Evolutionary conservation across 1,284 basidiomycete genomes (phyloP), one percentile per base, ranked within the genome.

Genomic region (Trichosporon faecale): DNA sequence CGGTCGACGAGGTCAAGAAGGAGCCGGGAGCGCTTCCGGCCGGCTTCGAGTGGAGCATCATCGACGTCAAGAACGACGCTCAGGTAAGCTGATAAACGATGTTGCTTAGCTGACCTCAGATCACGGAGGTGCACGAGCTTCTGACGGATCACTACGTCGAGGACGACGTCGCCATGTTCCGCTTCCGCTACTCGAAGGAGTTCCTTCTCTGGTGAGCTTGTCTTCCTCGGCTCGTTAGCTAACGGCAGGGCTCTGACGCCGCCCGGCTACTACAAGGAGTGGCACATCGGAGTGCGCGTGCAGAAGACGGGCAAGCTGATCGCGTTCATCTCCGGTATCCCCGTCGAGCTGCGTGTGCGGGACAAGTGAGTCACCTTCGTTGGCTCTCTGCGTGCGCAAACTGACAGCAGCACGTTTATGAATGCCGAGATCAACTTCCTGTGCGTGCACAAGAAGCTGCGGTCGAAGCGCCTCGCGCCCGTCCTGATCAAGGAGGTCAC

Each of bases 401-500:
- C 64, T 55, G 8, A 66, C 52, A 27, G 8, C 71, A 96, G 93
- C 69, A 84, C 86, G 8, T 87, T 97, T 78, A 85, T 85, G 52
- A 88, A 89, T 40, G 90, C 90, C 77, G 97, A 99, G 84, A 96
- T 99, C 85, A 99, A 99, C 84, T 99, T 95, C 84, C 89, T 99
- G 65, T 98, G 95, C 78, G 91, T 98, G 3, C 96, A 98, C 88
- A 99, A 99, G 85, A 98, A 98, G 83, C 85, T 99, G 64, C 91
- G 97, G 14, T 93, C 94, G 5, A 99, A 98, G 82, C 91, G 97
- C 40, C 87, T 99, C 21, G 91, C 97, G 0, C 97, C 97, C 0
- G 93, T 99, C 29, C 87, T 99, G 66, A 99, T 99, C 85, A 98
- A 98, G 83, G 97, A 99, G 83, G 92, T 99, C 31, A 99, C 97